phyloP scores from a whole-genome alignment of 176 grass and related monocot genomes.

The Paspalum vaginatum region DNA sequence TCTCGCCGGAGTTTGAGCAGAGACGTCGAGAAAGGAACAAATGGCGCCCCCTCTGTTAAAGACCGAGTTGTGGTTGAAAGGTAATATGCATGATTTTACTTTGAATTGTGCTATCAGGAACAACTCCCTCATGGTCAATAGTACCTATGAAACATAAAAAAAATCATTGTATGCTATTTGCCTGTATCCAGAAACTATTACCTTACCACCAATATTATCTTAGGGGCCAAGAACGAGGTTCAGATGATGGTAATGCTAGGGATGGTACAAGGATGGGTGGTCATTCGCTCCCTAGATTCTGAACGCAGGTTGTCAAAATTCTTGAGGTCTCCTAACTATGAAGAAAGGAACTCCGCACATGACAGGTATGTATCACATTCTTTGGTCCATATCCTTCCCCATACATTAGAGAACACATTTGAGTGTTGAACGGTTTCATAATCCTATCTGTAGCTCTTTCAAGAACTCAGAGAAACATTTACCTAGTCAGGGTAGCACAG shows the following conservation, averaged over 20 bases:
- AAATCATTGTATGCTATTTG: slow-evolving; percentile 6
- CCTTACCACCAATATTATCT: slow-evolving; percentile 26
- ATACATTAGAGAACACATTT: background rate
- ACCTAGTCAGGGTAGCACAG: slow-evolving; percentile 33
- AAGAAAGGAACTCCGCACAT: slow-evolving; percentile 20
- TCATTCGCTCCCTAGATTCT: slow-evolving; percentile 28
- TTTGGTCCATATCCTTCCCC: slow-evolving; percentile 4
- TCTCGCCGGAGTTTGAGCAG: slow-evolving; percentile 54
- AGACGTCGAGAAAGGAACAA: slow-evolving; percentile 52
- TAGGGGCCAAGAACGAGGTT: slow-evolving; percentile 58
- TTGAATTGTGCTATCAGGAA: background rate
- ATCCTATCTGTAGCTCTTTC: slow-evolving; percentile 39
- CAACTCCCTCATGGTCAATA: background rate
- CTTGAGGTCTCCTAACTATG: slow-evolving; percentile 46
- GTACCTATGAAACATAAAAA: background rate
- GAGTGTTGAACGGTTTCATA: background rate
- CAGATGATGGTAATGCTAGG: slow-evolving; percentile 21
- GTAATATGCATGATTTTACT: slow-evolving; percentile 45
- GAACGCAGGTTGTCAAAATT: slow-evolving; percentile 31
- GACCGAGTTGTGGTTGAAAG: slow-evolving; percentile 53
- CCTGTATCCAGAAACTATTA: slow-evolving; percentile 27
- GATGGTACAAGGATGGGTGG: slow-evolving; percentile 41
- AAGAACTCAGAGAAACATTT: slow-evolving; percentile 56
- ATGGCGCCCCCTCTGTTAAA: slow-evolving; percentile 38
- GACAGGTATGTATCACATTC: slow-evolving; percentile 41